Evolutionary conservation across 1,284 basidiomycete genomes (phyloP), one percentile per base, ranked within the genome.

Genomic region (Trametes hirsuta): DNA sequence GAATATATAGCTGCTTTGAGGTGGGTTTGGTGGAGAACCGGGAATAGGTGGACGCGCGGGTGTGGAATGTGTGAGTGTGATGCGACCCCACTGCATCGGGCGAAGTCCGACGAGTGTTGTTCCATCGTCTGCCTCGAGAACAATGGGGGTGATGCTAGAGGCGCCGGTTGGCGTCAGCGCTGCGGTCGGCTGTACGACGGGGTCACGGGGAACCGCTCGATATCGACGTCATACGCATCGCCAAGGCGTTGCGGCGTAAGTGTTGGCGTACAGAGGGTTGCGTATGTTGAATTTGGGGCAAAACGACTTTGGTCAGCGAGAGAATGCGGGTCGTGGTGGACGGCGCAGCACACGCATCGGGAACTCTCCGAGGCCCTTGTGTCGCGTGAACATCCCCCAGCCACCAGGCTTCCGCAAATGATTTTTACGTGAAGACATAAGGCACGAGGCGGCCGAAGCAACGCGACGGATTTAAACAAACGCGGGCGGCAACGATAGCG

Each of bases 401-500:
- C 46, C 53, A 55, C 46, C 15, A 45, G 30, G 47, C 35, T 41
- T 56, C 44, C 47, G 49, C 34, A 2, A 10, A 36, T 37, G 40
- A 44, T 58, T 47, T 51, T 52, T 58, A 58, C 49, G 56, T 58
- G 56, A 58, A 12, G 9, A 24, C 8, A 36, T 35, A 21, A 47
- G 44, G 21, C 56, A 58, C 56, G 56, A 58, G 56, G 56, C 56
- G 36, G 49, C n/a, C 40, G 40, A 30, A 46, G 44, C 41, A 30
- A 21, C 6, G 39, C 49, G 39, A 22, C 36, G 25, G 39, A 35
- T 18, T 25, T 18, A 3, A 15, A 40, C 5, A 21, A 10, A n/a
- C 25, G 10, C 49, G 12, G 24, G 15, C 49, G 48, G 10, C 21
- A 18, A n/a, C 14, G 39, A 21, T 11, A 49, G n/a, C 6, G 3